A percentile compares a stretch with the other conserved stretches of the same genome.
phyloP scores from a whole-genome alignment of 306 rosid genomes.

The Cucumis cinereus region DNA sequence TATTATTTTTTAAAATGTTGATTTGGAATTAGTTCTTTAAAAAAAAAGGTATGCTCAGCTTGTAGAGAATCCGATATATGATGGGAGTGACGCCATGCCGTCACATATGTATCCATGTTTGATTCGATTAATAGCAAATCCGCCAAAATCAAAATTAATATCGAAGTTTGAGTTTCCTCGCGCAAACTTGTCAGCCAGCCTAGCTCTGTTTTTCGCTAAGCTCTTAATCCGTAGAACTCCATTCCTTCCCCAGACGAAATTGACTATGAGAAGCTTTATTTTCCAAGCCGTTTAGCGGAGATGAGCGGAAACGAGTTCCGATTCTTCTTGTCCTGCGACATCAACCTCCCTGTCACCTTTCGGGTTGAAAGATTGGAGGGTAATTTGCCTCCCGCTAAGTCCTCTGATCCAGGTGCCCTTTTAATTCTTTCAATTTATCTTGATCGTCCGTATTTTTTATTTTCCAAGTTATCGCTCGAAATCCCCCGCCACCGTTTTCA shows the following conservation, averaged over 20 bases:
- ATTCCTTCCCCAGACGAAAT: neutral
- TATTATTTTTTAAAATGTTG: too few relatives aligned
- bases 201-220: neutral
- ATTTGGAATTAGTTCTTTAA: too few relatives aligned
- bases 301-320: slow-evolving; percentile 90
- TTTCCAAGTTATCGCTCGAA: neutral
- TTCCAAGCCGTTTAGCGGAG: neutral
- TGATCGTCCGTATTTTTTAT: neutral
- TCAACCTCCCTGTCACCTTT: slow-evolving; percentile 78
- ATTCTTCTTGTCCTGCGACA: slow-evolving; percentile 93
- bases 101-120: too few relatives aligned
- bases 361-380: slow-evolving; percentile 79
- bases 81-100: too few relatives aligned
- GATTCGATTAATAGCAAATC: too few relatives aligned
- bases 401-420: slow-evolving; percentile 36
- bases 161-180: too few relatives aligned
- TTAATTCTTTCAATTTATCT: neutral
- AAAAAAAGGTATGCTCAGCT: too few relatives aligned
- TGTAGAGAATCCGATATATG: neutral
- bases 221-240: neutral
- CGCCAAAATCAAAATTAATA: too few relatives aligned
- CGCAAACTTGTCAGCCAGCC: neutral
- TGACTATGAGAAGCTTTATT: neutral
- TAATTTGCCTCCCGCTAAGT: slow-evolving; percentile 34
- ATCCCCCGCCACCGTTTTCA: neutral